These are phyloP conservation scores for Carex kokanica DNA, from an alignment of 176 grass and related monocot species.

Conservation along the genomic window DNA sequence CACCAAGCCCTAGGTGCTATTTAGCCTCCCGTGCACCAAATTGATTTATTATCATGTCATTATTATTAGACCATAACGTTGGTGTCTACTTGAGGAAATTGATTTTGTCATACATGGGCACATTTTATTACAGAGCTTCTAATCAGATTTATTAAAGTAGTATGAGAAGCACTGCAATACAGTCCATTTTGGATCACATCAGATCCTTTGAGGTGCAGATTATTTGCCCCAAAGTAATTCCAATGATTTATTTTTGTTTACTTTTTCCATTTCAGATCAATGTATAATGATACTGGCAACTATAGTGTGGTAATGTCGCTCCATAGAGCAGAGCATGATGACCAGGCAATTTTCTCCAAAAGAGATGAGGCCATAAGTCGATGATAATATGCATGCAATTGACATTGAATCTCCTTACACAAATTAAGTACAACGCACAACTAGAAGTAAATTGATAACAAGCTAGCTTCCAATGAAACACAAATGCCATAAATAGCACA, in stretches of 20 bases:
- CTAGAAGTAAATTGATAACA: conserved; percentile 10
- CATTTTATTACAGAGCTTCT: too few species aligned
- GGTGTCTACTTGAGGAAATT: too few species aligned
- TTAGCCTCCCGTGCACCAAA: too few species aligned
- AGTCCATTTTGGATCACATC: neutral
- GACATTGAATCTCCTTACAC: neutral
- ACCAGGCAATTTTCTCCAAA: neutral
- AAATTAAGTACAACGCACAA: neutral
- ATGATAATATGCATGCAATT: neutral
- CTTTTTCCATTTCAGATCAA: neutral
- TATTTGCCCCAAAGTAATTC: neutral
- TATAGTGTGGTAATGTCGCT: neutral
- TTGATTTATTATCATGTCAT: too few species aligned
- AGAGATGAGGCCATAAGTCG: neutral
- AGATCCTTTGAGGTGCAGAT: neutral
- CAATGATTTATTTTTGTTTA: neutral
- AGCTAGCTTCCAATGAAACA: neutral
- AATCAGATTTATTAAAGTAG: too few species aligned
- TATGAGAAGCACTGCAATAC: too few species aligned
- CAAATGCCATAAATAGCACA: neutral
- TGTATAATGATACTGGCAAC: neutral
- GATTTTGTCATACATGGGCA: too few species aligned
- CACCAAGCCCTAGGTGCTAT: too few species aligned
- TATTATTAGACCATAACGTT: too few species aligned
- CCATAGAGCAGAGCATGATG: neutral